Base-by-base conservation (phyloP, 768 basidiomycete species). In the Amanita fuliginea region DNA sequence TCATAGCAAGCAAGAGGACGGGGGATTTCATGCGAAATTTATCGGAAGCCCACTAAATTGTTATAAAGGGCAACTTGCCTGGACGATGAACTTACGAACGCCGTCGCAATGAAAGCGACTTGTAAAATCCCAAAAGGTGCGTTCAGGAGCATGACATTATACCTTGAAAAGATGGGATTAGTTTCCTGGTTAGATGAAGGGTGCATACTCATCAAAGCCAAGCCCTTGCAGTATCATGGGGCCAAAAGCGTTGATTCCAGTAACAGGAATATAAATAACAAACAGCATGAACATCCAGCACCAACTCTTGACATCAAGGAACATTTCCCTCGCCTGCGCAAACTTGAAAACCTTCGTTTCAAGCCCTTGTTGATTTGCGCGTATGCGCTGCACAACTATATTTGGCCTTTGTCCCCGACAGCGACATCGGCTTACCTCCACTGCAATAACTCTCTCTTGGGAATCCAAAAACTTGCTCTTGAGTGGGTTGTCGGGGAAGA, bases 321-420 rank as follows among this genome's bases (percentile, higher is more conserved):
- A 44, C 59, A 61, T 67, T 46, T 67, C 66, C 6, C 56, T 21
- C 10, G 58, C 59, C 46, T 67, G 66, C 1, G 52, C 46, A 0
- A 58, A 42, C 44, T 67, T 67, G 60, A 67, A 66, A 1, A 47
- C 47, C 42, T 66, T 65, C 1, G 59, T 63, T 42, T 64, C 62
- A 13, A 65, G 50, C 4, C 64, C 66, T 55, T 67, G 66, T 46
- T 67, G 64, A 49, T 67, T 66, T 11, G 64, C 64, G 22, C 66
- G 57, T 21, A 66, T 42, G 18, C 66, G 53, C 66, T 66, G 40
- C 1, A 32, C 16, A 9, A 16, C 6, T 16, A 28, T 28, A 33
- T 24, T 11, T 22, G 21, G 16, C 19, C 30, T 11, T 34, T 3
- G 9, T 19, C 22, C 19, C 26, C 42, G 30, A 21, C 33, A 13